Conservation (phyloP, 331 rosid species). For the Erythrophleum ivorense region DNA sequence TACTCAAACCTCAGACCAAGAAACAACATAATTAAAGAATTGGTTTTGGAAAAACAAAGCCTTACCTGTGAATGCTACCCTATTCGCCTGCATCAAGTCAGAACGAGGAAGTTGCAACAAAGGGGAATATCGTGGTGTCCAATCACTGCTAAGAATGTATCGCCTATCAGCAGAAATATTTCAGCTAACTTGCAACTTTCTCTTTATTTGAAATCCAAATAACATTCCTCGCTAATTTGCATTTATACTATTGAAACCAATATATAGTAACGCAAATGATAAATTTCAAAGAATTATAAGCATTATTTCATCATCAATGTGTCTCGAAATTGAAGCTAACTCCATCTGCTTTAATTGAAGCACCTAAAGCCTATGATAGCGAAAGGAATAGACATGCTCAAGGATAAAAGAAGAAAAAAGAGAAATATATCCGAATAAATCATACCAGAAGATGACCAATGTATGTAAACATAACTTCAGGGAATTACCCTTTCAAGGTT, state of each 20-base stretch:
- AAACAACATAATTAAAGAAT: too few species aligned
- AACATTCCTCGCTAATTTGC: constrained; percentile 5
- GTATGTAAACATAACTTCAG: not conserved
- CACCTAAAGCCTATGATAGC: constrained; percentile 6
- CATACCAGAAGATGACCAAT: not conserved
- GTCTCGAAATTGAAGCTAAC: not conserved
- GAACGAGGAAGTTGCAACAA: too few species aligned
- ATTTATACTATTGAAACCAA: not conserved
- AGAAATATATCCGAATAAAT: not conserved
- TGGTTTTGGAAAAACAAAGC: too few species aligned
- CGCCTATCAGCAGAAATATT: too few species aligned
- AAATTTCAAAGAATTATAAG: constrained; percentile 19
- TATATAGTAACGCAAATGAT: not conserved
- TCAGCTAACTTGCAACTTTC: too few species aligned
- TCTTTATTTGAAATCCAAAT: not conserved
- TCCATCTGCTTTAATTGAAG: not conserved
- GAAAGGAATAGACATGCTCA: not conserved
- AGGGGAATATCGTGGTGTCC: too few species aligned
- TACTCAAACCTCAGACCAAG: too few species aligned
- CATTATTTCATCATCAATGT: not conserved
- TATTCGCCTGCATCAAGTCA: too few species aligned
- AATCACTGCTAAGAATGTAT: too few species aligned
- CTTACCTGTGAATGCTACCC: too few species aligned
- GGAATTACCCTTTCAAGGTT: constrained; percentile 81
- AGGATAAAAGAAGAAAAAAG: not conserved